These are phyloP conservation scores for Hyaloscypha finlandica DNA, from an alignment of 495 filamentous ascomycete species.

Conservation along the genomic window DNA sequence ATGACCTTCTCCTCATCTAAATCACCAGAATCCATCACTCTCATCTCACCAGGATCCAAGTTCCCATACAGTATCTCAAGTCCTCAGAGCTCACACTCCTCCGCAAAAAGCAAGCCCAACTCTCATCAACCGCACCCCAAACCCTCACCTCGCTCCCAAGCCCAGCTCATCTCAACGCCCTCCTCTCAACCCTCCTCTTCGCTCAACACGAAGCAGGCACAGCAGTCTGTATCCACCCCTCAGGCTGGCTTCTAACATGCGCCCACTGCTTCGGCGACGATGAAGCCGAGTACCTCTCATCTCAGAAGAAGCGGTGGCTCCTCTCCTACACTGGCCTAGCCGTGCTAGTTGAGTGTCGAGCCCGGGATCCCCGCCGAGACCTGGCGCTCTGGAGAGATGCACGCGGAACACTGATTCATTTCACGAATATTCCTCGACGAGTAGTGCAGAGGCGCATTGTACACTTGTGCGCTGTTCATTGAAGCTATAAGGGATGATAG, in stretches of 20 bases:
- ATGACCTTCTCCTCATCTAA: slow-evolving; percentile 8
- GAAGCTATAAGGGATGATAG: no score
- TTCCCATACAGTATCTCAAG: slow-evolving; percentile 18
- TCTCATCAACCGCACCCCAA: slow-evolving; percentile 11
- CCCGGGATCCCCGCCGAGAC: slow-evolving; percentile 40
- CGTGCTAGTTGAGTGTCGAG: slow-evolving; percentile 38
- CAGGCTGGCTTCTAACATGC: slow-evolving; percentile 43
- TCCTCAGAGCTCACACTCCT: slow-evolving; percentile 23
- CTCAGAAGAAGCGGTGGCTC: slow-evolving; percentile 37
- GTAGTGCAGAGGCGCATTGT: no score
- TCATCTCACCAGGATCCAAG: neutral
- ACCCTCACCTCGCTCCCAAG: slow-evolving; percentile 8
- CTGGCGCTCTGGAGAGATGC: slow-evolving; percentile 35
- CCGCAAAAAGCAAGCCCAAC: slow-evolving; percentile 27
- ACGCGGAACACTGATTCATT: neutral
- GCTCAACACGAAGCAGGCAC: slow-evolving; percentile 45
- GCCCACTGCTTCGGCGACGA: slow-evolving; percentile 44
- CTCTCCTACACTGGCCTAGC: slow-evolving; percentile 39
- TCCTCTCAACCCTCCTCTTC: slow-evolving; percentile 43
- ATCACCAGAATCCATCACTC: slow-evolving; percentile 1
- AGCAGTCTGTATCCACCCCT: slow-evolving; percentile 40
- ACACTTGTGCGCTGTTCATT: no score
- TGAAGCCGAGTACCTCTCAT: slow-evolving; percentile 29
- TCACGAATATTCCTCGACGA: neutral
- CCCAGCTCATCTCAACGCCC: slow-evolving; percentile 12